Base-by-base conservation (phyloP, 2,329 filamentous ascomycete species). In the Hyphodiscus sp. region DNA sequence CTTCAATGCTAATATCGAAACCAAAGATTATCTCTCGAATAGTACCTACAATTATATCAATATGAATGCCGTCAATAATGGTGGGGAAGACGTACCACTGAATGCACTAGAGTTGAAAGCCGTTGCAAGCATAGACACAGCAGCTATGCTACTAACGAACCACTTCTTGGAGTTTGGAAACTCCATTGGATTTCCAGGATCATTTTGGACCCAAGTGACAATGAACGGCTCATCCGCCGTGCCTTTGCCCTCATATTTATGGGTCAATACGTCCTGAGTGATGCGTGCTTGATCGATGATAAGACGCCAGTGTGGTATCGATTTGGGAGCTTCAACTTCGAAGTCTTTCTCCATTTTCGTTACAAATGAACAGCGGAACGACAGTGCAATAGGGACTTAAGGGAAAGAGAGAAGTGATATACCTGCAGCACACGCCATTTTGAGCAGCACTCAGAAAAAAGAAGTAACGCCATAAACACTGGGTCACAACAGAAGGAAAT, bases 131-230 rank as follows among this genome's bases (percentile, higher is more conserved):
- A 41, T 48, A 20, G 20, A 48, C 3, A 41, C n/a, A 11, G 46
- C 46, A 20, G 20, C 46, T 20, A 48, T 38, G 2, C 46, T 9
- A 41, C 29, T 48, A 18, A 48, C n/a, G 29, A 48, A 38, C 87
- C 87, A 91, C 71, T 91, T 92, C 69, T 74, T 84, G 1, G 70
- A 72, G 68, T 87, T 88, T 56, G 79, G 81, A 85, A 86, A 92
- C 69, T 91, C 91, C 76, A 91, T 91, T 1, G 88, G 87, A 65
- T 91, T 90, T 61, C 83, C 84, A 0, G 79, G 78, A 65, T 91
- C 88, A 55, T 82, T 73, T 4, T 83, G 76, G 9, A 76, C 80
- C 0, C 82, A 86, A 42, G 87, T 82, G 18, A 87, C 71, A 52
- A 83, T 78, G 65, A 79, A 82, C n/a, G 60, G 57, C 33, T 58